Conservation (phyloP, 371 early-diverging fungal genomes). For the Mucor piriformis region DNA sequence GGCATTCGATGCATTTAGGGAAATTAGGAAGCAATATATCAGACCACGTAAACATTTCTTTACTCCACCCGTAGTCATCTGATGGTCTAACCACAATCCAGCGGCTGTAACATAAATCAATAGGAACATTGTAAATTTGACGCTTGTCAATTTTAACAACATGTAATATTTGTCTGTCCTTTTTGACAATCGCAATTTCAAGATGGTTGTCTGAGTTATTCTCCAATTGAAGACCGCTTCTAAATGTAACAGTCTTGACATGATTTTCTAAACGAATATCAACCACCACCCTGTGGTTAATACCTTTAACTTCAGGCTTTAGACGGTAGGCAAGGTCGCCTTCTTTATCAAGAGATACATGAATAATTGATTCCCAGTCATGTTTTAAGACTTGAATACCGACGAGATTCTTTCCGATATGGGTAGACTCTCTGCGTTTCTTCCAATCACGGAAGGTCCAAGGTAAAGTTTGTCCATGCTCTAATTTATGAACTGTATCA, state of each 20-base stretch:
- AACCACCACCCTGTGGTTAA: conserved; percentile 72
- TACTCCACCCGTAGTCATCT: conserved; percentile 73
- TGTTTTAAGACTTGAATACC: conserved; percentile 72
- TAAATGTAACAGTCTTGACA: conserved; percentile 80
- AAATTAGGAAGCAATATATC: conserved; percentile 52
- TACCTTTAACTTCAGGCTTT: conserved; percentile 61
- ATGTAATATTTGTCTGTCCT: conserved; percentile 30
- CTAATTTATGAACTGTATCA: conserved; percentile 50
- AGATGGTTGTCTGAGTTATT: conserved; percentile 64
- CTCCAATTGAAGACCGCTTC: conserved; percentile 67
- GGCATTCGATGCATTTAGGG: conserved; percentile 36
- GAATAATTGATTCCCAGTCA: conserved; percentile 74
- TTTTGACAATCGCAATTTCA: conserved; percentile 62
- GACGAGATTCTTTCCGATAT: conserved; percentile 57
- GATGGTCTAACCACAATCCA: conserved; percentile 70
- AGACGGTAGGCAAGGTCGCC: conserved; percentile 66
- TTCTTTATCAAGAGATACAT: conserved; percentile 76
- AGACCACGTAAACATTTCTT: conserved; percentile 66
- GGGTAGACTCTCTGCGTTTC: conserved; percentile 60
- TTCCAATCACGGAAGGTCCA: conserved; percentile 90
- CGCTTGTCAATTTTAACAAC: conserved; percentile 46
- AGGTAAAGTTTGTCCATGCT: conserved; percentile 61
- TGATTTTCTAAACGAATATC: conserved; percentile 74
- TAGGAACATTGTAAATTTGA: conserved; percentile 67
- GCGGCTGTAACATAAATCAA: conserved; percentile 62